Percentiles rank a stretch among this genome's conserved stretches.
Conservation (phyloP, 2,329 filamentous ascomycete genomes). For the Cercospora berteroae region DNA sequence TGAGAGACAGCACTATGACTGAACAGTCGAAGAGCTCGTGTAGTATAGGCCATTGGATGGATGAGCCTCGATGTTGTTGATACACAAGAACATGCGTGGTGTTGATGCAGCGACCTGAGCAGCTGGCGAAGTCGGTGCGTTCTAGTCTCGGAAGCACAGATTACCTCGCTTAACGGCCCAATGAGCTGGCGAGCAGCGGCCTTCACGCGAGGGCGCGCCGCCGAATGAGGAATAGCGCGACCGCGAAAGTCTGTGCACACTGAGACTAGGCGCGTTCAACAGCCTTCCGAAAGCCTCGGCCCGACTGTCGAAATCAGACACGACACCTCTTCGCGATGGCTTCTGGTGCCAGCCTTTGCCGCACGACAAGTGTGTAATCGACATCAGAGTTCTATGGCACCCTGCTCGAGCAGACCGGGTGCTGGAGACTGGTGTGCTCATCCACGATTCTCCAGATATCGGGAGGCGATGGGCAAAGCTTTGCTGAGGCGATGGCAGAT, state of each 20-base stretch:
- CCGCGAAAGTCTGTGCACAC: no score
- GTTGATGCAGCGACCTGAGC: not conserved
- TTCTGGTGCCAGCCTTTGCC: no score
- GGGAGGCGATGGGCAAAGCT: not conserved
- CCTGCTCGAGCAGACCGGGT: not conserved
- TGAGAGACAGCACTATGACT: constrained; percentile 15
- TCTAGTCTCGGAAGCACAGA: no score
- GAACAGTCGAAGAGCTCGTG: constrained; percentile 22
- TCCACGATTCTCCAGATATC: not conserved
- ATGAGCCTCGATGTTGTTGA: not conserved
- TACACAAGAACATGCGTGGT: not conserved
- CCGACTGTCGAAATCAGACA: not conserved
- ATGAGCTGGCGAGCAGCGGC: no score
- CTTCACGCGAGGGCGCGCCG: no score
- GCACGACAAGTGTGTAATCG: no score
- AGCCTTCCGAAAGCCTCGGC: not conserved
- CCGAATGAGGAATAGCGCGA: no score
- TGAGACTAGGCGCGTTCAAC: not conserved
- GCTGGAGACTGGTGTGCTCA: not conserved
- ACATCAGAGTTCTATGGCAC: no score
- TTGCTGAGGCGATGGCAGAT: not conserved
- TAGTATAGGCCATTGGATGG: not conserved
- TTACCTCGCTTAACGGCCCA: no score
- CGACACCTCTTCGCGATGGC: no score
- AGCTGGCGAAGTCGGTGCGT: not conserved